Evolutionary conservation across 306 rosid genomes (phyloP).

Genomic region (Pterocarpus macrocarpus): DNA sequence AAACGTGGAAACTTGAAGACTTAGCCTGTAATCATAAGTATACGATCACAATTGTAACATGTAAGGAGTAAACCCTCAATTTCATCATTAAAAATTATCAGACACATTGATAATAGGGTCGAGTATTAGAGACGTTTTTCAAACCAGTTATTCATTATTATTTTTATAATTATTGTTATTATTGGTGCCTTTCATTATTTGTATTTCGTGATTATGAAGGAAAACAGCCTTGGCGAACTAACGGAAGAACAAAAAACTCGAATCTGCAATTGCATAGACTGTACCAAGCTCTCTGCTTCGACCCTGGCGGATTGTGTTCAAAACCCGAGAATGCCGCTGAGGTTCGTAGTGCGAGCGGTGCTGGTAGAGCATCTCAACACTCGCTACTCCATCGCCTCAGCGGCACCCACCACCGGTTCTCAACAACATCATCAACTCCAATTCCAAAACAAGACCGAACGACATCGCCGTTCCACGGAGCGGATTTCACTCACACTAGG

Average conservation of each 20-base stretch:
- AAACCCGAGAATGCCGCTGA: slow-evolving; percentile 80
- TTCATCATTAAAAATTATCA: too few species aligned
- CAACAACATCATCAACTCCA: neutral
- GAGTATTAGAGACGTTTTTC: too few species aligned
- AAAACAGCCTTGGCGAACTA: slow-evolving; percentile 53
- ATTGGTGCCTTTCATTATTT: neutral
- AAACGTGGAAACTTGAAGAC: too few species aligned
- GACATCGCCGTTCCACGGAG: neutral
- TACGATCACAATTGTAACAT: too few species aligned
- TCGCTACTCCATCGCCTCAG: slow-evolving; percentile 58
- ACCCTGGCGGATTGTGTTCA: slow-evolving; percentile 70
- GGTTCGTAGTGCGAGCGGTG: slow-evolving; percentile 84
- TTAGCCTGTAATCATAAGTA: too few species aligned
- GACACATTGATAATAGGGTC: too few species aligned
- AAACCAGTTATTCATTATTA: too few species aligned
- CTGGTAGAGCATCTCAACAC: slow-evolving; percentile 84
- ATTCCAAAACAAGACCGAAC: too few species aligned
- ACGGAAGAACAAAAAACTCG: slow-evolving; percentile 69
- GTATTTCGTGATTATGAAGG: slow-evolving; percentile 46
- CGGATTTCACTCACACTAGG: slow-evolving; percentile 54
- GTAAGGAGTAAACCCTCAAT: too few species aligned
- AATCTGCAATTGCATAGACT: slow-evolving; percentile 74
- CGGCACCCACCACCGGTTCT: slow-evolving; percentile 29
- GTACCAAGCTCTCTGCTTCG: slow-evolving; percentile 64
- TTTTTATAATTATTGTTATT: too few species aligned